A percentile compares a stretch with the other conserved stretches of the same genome.
Conservation (phyloP, 2,329 filamentous ascomycete species). For the Colletotrichum eleusines region DNA sequence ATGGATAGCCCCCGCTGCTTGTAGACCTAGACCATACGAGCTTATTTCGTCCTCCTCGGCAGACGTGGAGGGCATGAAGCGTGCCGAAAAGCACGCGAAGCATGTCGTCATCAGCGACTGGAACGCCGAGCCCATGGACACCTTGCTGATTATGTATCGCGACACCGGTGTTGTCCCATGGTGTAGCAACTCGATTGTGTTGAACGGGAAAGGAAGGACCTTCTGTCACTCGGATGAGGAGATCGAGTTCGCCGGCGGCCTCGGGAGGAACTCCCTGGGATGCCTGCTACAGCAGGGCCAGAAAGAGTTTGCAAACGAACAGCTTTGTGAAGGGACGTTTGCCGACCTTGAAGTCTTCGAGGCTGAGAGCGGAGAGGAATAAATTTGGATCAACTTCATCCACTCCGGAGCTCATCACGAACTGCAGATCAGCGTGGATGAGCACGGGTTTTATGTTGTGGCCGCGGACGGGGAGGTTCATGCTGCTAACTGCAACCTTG, state of each 20-base stretch:
- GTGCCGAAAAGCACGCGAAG: constrained; percentile 22
- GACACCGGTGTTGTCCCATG: constrained; percentile 30
- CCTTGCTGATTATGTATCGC: constrained; percentile 30
- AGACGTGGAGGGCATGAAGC: constrained; percentile 29
- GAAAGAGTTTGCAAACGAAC: constrained; percentile 16
- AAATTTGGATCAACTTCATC: constrained; percentile 39
- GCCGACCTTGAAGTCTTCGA: constrained; percentile 30
- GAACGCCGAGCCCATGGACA: constrained; percentile 37
- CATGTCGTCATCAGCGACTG: constrained; percentile 36
- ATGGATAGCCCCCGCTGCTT: constrained; percentile 32
- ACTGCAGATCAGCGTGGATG: constrained; percentile 33
- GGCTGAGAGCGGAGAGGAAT: constrained; percentile 24
- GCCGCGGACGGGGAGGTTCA: constrained; percentile 32
- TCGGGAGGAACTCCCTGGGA: constrained; percentile 21
- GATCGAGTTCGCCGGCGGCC: constrained; percentile 21
- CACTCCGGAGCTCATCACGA: constrained; percentile 35
- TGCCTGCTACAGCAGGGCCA: constrained; percentile 18
- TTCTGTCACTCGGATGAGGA: constrained; percentile 13
- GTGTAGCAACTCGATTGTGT: constrained; percentile 37
- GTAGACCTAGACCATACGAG: constrained; percentile 32
- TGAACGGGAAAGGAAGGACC: constrained; percentile 34
- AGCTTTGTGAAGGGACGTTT: constrained; percentile 26
- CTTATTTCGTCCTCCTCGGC: constrained; percentile 23
- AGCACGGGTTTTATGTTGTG: constrained; percentile 33
- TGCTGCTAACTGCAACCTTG: constrained; percentile 35